Base-by-base conservation (phyloP, 2,329 filamentous ascomycete genomes). In the Leptographium galeiforme region DNA sequence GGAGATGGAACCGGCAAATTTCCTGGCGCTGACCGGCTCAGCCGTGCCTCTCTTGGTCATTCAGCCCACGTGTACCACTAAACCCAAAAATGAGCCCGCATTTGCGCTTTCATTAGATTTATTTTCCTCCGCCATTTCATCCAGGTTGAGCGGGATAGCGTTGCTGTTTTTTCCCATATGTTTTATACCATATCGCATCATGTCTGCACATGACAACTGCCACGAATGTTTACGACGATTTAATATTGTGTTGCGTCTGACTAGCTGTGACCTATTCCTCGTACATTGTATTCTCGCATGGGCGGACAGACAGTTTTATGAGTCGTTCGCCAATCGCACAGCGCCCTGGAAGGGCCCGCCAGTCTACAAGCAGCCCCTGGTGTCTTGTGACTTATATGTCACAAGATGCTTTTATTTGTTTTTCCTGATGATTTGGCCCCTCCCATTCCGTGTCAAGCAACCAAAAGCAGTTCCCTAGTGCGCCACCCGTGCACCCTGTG, bases 401-500 rank as follows among this genome's bases (percentile, higher is more conserved):
- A 25, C 25, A 25, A 25, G 25, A 25, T 25, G 25, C 25, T 13
- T 36, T 36, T 36, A 10, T 36, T 36, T 36, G 8, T 36, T 6
- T 36, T 36, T 8, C 34, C 12, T 6, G 8, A 36, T 36, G 8
- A 10, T 8, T 13, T 36, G 34, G 8, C 34, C 34, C 12, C 19
- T 32, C 2, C 30, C 19, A 4, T 45, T 19, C 13, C 14, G 6
- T n/a, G n/a, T 25, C 40, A 12, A 8, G 40, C 18, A 18, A 18
- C 8, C 40, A 19, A 25, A 25, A 25, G 8, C 16, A 18, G 8
- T 10, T 38, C 12, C 11, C 11, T 41, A 50, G 34, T 50, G 48
- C 25, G 36, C 48, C 14, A n/a, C 25, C 19, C 48, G 48, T 39
- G 65, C 57, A 52, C 72, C 72, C 59, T 70, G 72, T 55, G 71